Evolutionary conservation across 1,139 yeast genomes (phyloP).

Genomic region (Kodamaea sp.): DNA sequence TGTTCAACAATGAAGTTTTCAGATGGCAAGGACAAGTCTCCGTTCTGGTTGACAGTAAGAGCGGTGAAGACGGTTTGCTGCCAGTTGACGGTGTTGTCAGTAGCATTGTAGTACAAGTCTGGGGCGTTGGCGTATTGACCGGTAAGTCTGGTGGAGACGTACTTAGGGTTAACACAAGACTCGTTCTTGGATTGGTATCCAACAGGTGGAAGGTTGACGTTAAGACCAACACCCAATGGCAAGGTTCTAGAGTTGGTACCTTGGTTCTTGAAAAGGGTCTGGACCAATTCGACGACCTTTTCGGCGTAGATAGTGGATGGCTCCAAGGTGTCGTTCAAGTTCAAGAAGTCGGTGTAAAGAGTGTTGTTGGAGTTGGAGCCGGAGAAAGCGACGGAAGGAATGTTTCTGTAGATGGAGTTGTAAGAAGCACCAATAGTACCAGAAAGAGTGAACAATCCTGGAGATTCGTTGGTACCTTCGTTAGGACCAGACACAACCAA

Average conservation of each 20-base stretch:
- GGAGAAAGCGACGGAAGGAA: slow-evolving; percentile 48
- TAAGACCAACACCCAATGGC: slow-evolving; percentile 48
- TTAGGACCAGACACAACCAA: slow-evolving; percentile 50
- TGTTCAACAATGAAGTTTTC: slow-evolving; percentile 28
- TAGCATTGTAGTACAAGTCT: slow-evolving; percentile 31
- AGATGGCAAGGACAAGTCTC: slow-evolving; percentile 40
- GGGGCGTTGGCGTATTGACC: slow-evolving; percentile 36
- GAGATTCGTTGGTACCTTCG: slow-evolving; percentile 46
- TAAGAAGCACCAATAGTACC: slow-evolving; percentile 52
- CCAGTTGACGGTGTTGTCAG: slow-evolving; percentile 27
- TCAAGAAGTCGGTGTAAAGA: slow-evolving; percentile 40
- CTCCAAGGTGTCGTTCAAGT: slow-evolving; percentile 30
- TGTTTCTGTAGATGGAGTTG: slow-evolving; percentile 42
- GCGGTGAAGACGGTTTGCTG: slow-evolving; percentile 16
- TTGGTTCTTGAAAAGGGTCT: slow-evolving; percentile 33
- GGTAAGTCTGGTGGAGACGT: slow-evolving; percentile 40
- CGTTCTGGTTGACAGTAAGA: slow-evolving; percentile 29
- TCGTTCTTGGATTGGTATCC: slow-evolving; percentile 31
- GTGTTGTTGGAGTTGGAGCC: slow-evolving; percentile 47
- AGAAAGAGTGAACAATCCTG: slow-evolving; percentile 41
- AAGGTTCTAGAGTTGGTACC: slow-evolving; percentile 32
- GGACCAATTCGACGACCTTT: slow-evolving; percentile 39
- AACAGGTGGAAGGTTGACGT: slow-evolving; percentile 50
- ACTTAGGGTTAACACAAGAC: slow-evolving; percentile 40
- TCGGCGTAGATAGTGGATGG: slow-evolving; percentile 46